These are phyloP conservation scores for Neohortaea acidophila DNA, from an alignment of 495 filamentous ascomycete species.

Conservation along the genomic window DNA sequence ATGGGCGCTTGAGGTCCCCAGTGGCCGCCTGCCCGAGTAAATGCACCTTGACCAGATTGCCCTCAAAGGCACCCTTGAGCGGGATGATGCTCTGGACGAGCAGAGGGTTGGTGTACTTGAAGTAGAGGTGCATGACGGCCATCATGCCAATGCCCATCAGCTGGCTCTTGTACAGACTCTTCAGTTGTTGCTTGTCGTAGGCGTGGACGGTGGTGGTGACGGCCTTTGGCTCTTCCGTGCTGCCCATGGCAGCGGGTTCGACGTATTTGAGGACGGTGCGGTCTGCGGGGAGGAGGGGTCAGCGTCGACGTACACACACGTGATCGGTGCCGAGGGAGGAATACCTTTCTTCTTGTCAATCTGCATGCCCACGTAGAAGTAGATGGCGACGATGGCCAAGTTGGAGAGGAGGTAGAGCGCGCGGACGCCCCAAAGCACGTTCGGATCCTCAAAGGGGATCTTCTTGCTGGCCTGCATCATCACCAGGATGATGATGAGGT, in stretches of 20 bases:
- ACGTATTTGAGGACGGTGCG: conserved; percentile 97
- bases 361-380: conserved; percentile 63
- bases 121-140: conserved; percentile 94
- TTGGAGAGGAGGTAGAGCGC: conserved; percentile 75
- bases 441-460: conserved; percentile 85
- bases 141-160: conserved; percentile 96
- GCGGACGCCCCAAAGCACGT: conserved; percentile 70
- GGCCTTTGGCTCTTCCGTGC: conserved; percentile 79
- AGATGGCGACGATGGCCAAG: conserved; percentile 66
- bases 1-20: conserved; percentile 87
- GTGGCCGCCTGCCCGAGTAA: conserved; percentile 75
- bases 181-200: conserved; percentile 78
- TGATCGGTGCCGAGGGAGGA: too few species aligned
- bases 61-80: conserved; percentile 84
- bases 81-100: conserved; percentile 98
- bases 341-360: conserved; percentile 94
- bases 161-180: conserved; percentile 66
- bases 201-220: conserved; percentile 89
- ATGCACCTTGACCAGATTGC: conserved; percentile 91
- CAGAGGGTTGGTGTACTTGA: conserved; percentile 98
- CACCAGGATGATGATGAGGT: conserved; percentile 33
- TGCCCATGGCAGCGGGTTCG: conserved; percentile 84
- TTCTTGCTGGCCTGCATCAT: conserved; percentile 98
- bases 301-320: too few species aligned
- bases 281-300: too few species aligned